Percentiles rank a stretch among this genome's conserved stretches.
Evolutionary conservation across 257 asterid species (phyloP).

Genomic region (Fraxinus cuspidata): DNA sequence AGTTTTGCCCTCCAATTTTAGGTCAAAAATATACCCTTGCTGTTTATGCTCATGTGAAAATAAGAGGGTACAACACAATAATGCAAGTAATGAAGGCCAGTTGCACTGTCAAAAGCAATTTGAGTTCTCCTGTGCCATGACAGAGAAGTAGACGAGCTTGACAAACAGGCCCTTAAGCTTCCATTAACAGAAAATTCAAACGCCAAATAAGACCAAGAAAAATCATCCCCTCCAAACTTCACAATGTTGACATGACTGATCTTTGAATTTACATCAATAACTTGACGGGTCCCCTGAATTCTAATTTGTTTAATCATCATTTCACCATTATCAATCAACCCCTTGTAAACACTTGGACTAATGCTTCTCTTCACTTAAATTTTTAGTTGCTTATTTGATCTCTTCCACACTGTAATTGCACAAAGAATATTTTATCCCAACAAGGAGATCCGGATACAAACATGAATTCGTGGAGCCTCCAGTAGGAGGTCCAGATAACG

Average conservation of each 20-base stretch:
- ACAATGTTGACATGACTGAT: slow-evolving; percentile 72
- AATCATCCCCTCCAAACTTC: slow-evolving; percentile 49
- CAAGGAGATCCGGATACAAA: slow-evolving; percentile 68
- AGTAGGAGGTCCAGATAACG: slow-evolving; percentile 41
- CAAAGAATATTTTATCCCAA: slow-evolving; percentile 58
- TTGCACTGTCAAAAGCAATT: slow-evolving; percentile 69
- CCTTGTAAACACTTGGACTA: slow-evolving; percentile 42
- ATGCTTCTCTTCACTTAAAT: slow-evolving; percentile 41
- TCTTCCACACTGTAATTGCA: slow-evolving; percentile 53
- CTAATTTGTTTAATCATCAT: slow-evolving; percentile 50
- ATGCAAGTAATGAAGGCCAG: slow-evolving; percentile 64
- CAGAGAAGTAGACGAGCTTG: slow-evolving; percentile 31
- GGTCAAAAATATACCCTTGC: slow-evolving; percentile 52
- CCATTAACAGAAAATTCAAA: slow-evolving; percentile 66
- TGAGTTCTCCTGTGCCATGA: slow-evolving; percentile 61
- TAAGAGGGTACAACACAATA: slow-evolving; percentile 59
- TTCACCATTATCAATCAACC: slow-evolving; percentile 43
- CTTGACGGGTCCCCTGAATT: slow-evolving; percentile 42
- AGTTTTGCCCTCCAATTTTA: slow-evolving; percentile 70
- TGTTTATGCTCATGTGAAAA: slow-evolving; percentile 40
- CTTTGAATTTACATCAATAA: slow-evolving; percentile 63
- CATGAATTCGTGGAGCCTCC: slow-evolving; percentile 55
- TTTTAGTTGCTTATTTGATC: slow-evolving; percentile 41
- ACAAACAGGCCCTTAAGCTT: slow-evolving; percentile 52
- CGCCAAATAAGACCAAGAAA: slow-evolving; percentile 51